Evolutionary conservation across 768 basidiomycete genomes (phyloP), one percentile per base, ranked within the genome.

Genomic region (Boletus edulis): DNA sequence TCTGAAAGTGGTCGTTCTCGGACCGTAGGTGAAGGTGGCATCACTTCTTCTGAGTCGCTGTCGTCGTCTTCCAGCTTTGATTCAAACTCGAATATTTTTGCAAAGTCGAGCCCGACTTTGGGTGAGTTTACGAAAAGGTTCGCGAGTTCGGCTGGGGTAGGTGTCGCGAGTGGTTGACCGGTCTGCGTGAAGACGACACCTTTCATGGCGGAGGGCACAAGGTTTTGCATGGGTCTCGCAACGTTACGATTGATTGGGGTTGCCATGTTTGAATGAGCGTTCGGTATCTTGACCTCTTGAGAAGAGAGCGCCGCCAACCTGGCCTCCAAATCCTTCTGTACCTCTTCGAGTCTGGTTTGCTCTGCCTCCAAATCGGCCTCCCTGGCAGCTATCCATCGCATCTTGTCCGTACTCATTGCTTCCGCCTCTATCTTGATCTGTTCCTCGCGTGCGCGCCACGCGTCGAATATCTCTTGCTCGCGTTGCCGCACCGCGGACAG

Each of bases 111-210:
- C 3, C 83, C 84, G 38, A 88, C 82, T 56, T 78, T 84, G 0
- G 90, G 90, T 9, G 85, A 86, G 40, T 80, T 78, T 31, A 82
- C 78, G 62, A 92, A 87, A 3, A 91, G 75, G 35, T 80, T 83
- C 3, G 79, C 79, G 0, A 91, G 75, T 62, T 87, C 86, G 0
- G 77, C 73, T 0, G 86, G 87, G 2, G 80, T 76, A 1, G 91
- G 91, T 13, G 91, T 94, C 4, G 81, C 76, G 8, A 93, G 74
- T 2, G 78, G 74, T 65, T 91, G 84, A 9, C 91, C 91, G 0
- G 91, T 91, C 9, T 85, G 75, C 0, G 91, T 91, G 37, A 92
- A 76, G 31, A 94, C 78, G 38, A 94, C 87, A 3, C 91, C 85
- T 65, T 86, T 86, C 85, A 87, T 87, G 1, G 85, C 85, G 4